Base-by-base conservation (phyloP, 2,329 filamentous ascomycete genomes). In the Stemphylium lycopersici region DNA sequence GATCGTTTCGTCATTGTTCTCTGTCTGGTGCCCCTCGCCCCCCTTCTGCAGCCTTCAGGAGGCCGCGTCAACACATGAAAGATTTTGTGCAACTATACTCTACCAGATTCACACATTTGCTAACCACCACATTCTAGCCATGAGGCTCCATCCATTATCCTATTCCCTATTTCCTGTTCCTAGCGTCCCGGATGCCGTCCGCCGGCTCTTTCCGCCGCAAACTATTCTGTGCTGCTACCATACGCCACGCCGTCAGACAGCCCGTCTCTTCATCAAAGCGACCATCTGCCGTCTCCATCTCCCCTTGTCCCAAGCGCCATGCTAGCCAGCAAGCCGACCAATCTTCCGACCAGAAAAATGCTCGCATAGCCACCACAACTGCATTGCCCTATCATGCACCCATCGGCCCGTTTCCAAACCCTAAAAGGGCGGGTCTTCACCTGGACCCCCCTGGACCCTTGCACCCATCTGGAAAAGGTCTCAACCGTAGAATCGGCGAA, bases 371-470 rank as follows among this genome's bases (percentile, higher is more conserved):
- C 8, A 20, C 15, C 36, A 24, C 13, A 36, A 40, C 29, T 13
- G 13, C 7, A 34, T 39, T 34, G 20, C 42, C 22, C 22, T 24
- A 24, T 26, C 15, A 16, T 29, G 18, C 36, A 16, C 31, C 16
- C 18, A 47, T 52, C 49, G 49, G 49, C 29, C 49, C 49, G 36
- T 33, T 32, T 47, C n/a, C 49, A 48, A 36, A 41, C 43, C 49
- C 22, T 48, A 31, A 41, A 20, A 41, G 18, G 40, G 31, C 20
- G 20, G 18, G 34, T 8, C 40, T 29, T 45, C 20, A 40, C 40
- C 49, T 34, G 45, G 43, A 48, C 32, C 49, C 29, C 29, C 40
- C 34, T 42, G 37, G 36, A 47, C 42, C 18, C 49, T 29, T 29
- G 33, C 6, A 22, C 40, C 33, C 41, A 24, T 31, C 15, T 45